These are phyloP conservation scores for Puccinia triticina DNA, from an alignment of 1,284 basidiomycete genomes.

Conservation along the genomic window DNA sequence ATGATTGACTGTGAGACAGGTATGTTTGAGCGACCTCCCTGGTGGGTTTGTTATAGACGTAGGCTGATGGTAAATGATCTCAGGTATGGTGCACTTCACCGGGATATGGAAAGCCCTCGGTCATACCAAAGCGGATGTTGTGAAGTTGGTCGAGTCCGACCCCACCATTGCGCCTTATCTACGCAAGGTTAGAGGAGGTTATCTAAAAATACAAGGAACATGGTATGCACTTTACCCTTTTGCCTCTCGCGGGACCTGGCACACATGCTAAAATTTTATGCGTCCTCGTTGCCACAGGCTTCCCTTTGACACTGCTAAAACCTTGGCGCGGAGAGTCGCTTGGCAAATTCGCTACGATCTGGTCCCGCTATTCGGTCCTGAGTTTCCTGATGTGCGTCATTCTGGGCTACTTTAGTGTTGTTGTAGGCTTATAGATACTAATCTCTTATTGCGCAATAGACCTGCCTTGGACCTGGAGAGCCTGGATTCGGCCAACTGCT, in stretches of 20 bases:
- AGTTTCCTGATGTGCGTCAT: constrained; percentile 52
- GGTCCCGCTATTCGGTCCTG: constrained; percentile 74
- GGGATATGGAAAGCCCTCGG: constrained; percentile 54
- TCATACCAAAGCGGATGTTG: constrained; percentile 71
- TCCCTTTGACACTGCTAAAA: constrained; percentile 51
- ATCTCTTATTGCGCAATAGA: constrained; percentile 25
- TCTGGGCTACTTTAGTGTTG: background rate
- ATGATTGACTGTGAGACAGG: constrained; percentile 79
- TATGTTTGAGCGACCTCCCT: constrained; percentile 15
- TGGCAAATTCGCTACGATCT: constrained; percentile 83
- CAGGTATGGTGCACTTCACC: constrained; percentile 52
- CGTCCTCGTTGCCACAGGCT: constrained; percentile 65
- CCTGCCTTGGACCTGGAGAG: constrained; percentile 52
- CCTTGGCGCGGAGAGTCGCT: constrained; percentile 68
- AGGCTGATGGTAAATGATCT: background rate
- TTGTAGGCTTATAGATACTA: background rate
- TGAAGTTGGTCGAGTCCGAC: constrained; percentile 83
- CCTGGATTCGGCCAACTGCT: constrained; percentile 53
- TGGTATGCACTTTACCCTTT: constrained; percentile 64
- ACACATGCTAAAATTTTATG: constrained; percentile 32
- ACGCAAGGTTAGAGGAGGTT: constrained; percentile 78
- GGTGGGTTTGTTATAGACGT: background rate
- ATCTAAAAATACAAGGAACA: constrained; percentile 82
- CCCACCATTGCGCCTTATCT: constrained; percentile 77
- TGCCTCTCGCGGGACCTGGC: constrained; percentile 1